These are phyloP conservation scores for Hydrangea macrophylla DNA, from an alignment of 148 eudicot species.

Conservation along the genomic window DNA sequence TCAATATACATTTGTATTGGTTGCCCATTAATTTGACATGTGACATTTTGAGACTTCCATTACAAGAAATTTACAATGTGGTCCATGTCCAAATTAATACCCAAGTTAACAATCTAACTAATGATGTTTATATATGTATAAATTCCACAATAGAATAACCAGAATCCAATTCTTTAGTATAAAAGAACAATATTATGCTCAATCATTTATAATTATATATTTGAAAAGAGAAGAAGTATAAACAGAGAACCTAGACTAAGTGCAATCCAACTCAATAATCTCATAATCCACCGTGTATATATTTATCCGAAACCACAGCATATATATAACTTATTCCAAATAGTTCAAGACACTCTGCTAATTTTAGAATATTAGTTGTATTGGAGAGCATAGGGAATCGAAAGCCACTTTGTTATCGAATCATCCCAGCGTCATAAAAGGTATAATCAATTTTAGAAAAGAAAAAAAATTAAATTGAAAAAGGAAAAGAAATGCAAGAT, in stretches of 20 bases:
- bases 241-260: background rate
- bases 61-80: too few species aligned
- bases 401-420: background rate
- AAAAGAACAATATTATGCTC: background rate
- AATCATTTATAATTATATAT: background rate
- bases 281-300: background rate
- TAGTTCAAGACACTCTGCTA: too few species aligned
- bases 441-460: background rate
- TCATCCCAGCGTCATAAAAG: background rate
- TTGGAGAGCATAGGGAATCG: background rate
- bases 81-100: too few species aligned
- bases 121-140: too few species aligned
- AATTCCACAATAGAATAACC: too few species aligned
- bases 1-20: too few species aligned
- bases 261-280: slow-evolving; percentile 4
- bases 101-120: too few species aligned
- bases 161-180: too few species aligned
- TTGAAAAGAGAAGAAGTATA: background rate
- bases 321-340: too few species aligned
- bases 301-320: background rate
- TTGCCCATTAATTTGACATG: too few species aligned
- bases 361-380: too few species aligned
- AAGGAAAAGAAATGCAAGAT: background rate
- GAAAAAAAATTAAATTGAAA: background rate
- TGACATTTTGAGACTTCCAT: too few species aligned